Evolutionary conservation across 2,329 filamentous ascomycete genomes (phyloP), one percentile per base, ranked within the genome.

Genomic region (Microsporum canis): DNA sequence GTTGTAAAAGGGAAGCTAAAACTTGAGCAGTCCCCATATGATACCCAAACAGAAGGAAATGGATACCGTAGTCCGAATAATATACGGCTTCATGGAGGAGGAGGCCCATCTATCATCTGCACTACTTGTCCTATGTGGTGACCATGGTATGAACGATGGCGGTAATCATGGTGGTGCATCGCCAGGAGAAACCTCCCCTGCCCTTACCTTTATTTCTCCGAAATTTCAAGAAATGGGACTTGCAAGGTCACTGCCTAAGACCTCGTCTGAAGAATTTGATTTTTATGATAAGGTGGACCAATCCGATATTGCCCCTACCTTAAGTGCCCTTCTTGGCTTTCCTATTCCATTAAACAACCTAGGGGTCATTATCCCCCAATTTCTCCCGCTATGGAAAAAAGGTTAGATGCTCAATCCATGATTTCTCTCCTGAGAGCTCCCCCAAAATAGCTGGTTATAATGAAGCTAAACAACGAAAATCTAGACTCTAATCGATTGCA

Each of bases 71-170:
- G 86, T 96, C 43, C 79, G 80, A 63, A 77, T 83, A 61, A 87
- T 99, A 31, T 96, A 89, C 70, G 77, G 80, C 10, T 87, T 89
- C 5, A 88, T 99, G 65, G 81, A 88, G 68, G 80, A 80, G 3
- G 76, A 88, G 61, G 71, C 81, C 0, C 87, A 96, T 72, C 83
- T 96, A 0, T 71, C 83, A 36, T 88, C 88, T 3, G 91, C 92
- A 0, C 77, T 99, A 1, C 81, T 99, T 53, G 85, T 99, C 2
- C 76, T 99, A 5, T 90, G 87, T 61, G 94, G 94, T 61, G 95
- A 99, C 68, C 94, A 99, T 71, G 94, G 94, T n/a, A 99, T 99
- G 94, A 99, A 97, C 67, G 92, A 97, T 68, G 94, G 89, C 23
- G 94, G 94, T 1, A 97, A 97, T 67, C 94, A 99, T 71, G 94